Base-by-base conservation (phyloP, 805 yeast species). In the Saccharomyces cerevisiae region DNA sequence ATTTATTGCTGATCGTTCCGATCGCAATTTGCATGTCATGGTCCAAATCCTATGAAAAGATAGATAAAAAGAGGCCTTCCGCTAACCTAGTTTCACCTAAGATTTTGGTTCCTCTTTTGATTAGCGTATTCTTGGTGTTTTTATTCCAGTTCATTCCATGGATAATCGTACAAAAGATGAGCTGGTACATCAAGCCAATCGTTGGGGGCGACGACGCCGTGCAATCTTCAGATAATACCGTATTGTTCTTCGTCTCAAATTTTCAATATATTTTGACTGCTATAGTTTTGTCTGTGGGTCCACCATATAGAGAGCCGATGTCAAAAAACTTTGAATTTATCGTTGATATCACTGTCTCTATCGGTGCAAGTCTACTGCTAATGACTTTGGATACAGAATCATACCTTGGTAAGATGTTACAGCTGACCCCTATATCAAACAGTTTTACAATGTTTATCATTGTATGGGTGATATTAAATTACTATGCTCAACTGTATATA, bases 11-110 rank as follows among this genome's bases (percentile, higher is more conserved):
- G 67, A 94, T 94, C 62, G 79, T 94, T 54, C 99, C 99, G 10
- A 80, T 94, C 65, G 99, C 99, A 0, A 83, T 94, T 5, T 90
- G 91, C 72, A 87, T 94, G 99, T 91, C 97, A 4, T 94, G 99
- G 98, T 85, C 97, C 1, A 82, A 83, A 62, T 96, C 99, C 0
- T 84, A 76, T 64, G 62, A 68, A 21, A 61, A 59, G 17, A 73
- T 94, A 30, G 80, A 81, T 11, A 70, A 73, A 41, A 91, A 90
- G 65, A 79, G 96, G 51, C 99, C 99, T 5, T 88, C 96, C 0
- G 97, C 99, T 0, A 92, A 94, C 69, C 75, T 94, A 56, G 94
- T 94, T 1, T 87, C 96, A 0, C 86, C 92, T 48, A 91, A 91
- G 68, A 85, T 94, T 43, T 75, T 95, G 60, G 77, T 88, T 2